These are phyloP conservation scores for Eucalyptus globulus DNA, from an alignment of 345 rosid species.

Conservation along the genomic window DNA sequence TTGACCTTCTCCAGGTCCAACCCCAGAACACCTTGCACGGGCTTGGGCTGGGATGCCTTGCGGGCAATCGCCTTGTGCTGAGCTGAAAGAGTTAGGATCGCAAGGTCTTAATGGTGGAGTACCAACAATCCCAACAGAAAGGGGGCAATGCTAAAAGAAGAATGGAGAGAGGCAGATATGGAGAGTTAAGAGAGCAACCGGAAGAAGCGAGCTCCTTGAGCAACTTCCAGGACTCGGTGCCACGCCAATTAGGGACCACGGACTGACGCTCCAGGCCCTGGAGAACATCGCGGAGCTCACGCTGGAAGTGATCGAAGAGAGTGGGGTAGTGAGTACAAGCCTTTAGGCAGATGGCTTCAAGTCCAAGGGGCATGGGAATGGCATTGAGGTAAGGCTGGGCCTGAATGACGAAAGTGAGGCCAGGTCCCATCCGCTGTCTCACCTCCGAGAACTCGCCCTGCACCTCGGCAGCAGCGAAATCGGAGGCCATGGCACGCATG, in stretches of 20 bases:
- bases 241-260: slow-evolving; percentile 49
- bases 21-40: slow-evolving; percentile 70
- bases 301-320: slow-evolving; percentile 86
- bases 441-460: slow-evolving; percentile 74
- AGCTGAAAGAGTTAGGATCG: slow-evolving; percentile 30
- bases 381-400: slow-evolving; percentile 83
- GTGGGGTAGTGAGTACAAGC: slow-evolving; percentile 88
- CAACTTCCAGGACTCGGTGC: slow-evolving; percentile 74
- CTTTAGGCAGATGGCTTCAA: slow-evolving; percentile 77
- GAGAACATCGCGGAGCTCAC: slow-evolving; percentile 78
- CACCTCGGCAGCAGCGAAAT: slow-evolving; percentile 66
- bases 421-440: slow-evolving; percentile 68
- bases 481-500: slow-evolving; percentile 77
- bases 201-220: slow-evolving; percentile 90
- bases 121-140: neutral
- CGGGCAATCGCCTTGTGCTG: slow-evolving; percentile 86
- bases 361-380: slow-evolving; percentile 74
- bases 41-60: slow-evolving; percentile 49
- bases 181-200: slow-evolving; percentile 21
- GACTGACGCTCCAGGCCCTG: slow-evolving; percentile 45
- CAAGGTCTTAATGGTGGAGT: neutral
- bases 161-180: neutral
- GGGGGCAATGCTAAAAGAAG: neutral
- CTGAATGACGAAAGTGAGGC: slow-evolving; percentile 80
- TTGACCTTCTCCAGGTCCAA: slow-evolving; percentile 66